These are phyloP conservation scores for Hortiboletus rubellus DNA, from an alignment of 1,284 basidiomycete species.

Conservation along the genomic window DNA sequence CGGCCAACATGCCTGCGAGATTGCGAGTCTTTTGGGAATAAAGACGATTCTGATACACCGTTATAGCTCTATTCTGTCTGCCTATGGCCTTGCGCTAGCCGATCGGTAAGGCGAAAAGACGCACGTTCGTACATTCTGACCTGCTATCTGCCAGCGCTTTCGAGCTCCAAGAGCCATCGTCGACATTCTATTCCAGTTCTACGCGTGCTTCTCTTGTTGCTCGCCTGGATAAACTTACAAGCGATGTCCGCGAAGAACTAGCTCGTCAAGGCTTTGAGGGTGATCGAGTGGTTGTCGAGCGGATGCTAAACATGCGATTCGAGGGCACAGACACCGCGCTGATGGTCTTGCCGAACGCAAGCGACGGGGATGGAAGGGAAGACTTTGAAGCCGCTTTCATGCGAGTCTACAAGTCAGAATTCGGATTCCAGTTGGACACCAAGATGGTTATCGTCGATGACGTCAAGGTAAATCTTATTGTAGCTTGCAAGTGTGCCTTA, in stretches of 20 bases:
- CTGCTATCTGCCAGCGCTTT: conserved; percentile 56
- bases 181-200: conserved; percentile 65
- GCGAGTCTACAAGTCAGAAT: conserved; percentile 76
- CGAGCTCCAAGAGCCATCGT: conserved; percentile 86
- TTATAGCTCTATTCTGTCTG: conserved; percentile 75
- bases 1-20: conserved; percentile 80
- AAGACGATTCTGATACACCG: conserved; percentile 72
- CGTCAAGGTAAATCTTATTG: conserved; percentile 62
- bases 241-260: conserved; percentile 67
- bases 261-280: conserved; percentile 77
- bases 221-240: conserved; percentile 68
- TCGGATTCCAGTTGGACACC: conserved; percentile 87
- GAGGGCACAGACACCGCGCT: conserved; percentile 90
- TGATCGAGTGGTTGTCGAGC: conserved; percentile 70
- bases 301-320: conserved; percentile 90
- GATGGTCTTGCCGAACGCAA: conserved; percentile 71
- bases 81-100: conserved; percentile 77
- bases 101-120: conserved; percentile 56
- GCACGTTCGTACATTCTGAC: neutral
- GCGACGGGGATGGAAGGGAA: conserved; percentile 57
- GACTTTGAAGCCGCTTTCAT: conserved; percentile 84
- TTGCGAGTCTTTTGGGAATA: conserved; percentile 69
- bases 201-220: conserved; percentile 54
- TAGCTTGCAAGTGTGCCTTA: neutral
- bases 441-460: conserved; percentile 86